Evolutionary conservation across 306 rosid species (phyloP).

Genomic region (Trifolium dubium): DNA sequence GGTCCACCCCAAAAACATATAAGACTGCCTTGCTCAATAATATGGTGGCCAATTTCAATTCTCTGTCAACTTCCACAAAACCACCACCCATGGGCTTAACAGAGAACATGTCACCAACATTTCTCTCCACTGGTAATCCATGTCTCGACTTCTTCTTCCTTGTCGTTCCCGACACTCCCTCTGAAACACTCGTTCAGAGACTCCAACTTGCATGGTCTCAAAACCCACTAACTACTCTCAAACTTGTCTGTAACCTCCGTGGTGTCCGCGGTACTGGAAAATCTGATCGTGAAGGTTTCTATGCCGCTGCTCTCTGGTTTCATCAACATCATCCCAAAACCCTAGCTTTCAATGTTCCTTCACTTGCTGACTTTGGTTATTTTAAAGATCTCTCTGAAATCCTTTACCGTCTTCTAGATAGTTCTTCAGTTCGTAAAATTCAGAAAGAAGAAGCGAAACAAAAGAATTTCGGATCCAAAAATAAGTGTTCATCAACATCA

Average conservation of each 20-base stretch:
- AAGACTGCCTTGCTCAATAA: too few relatives aligned
- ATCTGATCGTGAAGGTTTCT: constrained; percentile 56
- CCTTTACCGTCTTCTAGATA: constrained; percentile 63
- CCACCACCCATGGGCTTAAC: neutral
- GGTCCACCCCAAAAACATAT: too few relatives aligned
- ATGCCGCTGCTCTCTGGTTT: constrained; percentile 64
- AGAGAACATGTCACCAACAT: neutral
- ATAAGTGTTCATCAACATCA: neutral
- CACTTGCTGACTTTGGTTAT: constrained; percentile 67
- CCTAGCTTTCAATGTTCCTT: constrained; percentile 55
- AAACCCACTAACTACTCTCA: constrained; percentile 60
- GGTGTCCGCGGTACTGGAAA: constrained; percentile 77
- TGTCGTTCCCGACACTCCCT: constrained; percentile 58
- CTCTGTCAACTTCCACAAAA: neutral
- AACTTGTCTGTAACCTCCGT: constrained; percentile 68
- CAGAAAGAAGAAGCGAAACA: constrained; percentile 47
- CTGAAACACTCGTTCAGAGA: constrained; percentile 25
- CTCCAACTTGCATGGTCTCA: constrained; percentile 56
- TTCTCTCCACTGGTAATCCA: constrained; percentile 51
- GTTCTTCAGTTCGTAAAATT: constrained; percentile 42
- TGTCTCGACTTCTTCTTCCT: constrained; percentile 74
- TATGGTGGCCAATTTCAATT: neutral
- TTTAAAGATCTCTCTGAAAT: constrained; percentile 79
- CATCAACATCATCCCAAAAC: constrained; percentile 68
- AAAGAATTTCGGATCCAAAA: neutral